Base-by-base conservation (phyloP, 257 asterid species). In the Fraxinus quadrangulata region DNA sequence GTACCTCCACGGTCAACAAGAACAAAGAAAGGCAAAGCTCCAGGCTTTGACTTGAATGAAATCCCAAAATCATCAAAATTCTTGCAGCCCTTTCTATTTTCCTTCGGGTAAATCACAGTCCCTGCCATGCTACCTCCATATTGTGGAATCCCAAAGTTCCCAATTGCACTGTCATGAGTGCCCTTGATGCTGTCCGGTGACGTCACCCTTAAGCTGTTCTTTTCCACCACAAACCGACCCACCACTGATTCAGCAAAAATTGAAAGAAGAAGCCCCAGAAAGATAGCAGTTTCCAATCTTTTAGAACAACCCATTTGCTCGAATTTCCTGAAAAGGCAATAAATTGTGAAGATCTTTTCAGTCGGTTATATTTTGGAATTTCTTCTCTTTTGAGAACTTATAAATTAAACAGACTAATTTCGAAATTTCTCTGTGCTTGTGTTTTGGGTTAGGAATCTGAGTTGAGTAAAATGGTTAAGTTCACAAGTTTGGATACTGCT, bases 41-140 rank as follows among this genome's bases (percentile, higher is more conserved):
- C 98, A 78, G 96, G 78, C 70, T 87, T 90, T 16, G 95, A 78
- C 88, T 90, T 93, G 78, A 87, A 90, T 49, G 97, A 90, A 87
- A 84, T 82, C 77, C 87, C 85, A 77, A 75, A 85, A 80, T 85
- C 97, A 71, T 72, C 91, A 81, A 96, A 96, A 70, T 67, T 72
- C 26, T 80, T 81, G 81, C 99, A 96, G 6, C 97, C 99, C 77
- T 93, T 94, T 37, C 61, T 83, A 76, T 93, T 96, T 7, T 88
- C 90, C 78, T 90, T 92, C 0, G 97, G 97, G 33, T 79, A 92
- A 26, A 89, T 76, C 65, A 92, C 97, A 74, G 94, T 77, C 23
- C 97, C 99, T 28, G 97, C 88, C 94, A 96, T 83, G 79, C 95
- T 93, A 17, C 99, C 99, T 26, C 98, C 98, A 82, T 93, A 93